Conservation (phyloP, 108 stramenopile genomes). For the Aureococcus anophagefferens region DNA sequence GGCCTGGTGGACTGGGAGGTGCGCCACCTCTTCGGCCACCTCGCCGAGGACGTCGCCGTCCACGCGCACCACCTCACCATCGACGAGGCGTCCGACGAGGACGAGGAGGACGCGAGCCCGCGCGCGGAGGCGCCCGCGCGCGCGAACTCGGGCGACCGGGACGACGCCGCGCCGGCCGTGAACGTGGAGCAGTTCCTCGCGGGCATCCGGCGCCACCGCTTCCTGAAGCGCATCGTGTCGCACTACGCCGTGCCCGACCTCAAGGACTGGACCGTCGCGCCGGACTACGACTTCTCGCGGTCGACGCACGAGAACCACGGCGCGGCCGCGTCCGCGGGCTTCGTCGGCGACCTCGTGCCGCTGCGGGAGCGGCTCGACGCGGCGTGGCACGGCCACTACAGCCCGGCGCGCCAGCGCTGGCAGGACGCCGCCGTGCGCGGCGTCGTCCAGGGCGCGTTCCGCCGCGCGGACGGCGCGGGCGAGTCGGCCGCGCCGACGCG, state of each 20-base stretch:
- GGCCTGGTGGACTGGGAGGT: background rate
- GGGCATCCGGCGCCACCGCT: background rate
- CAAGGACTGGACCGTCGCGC: background rate
- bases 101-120: background rate
- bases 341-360: background rate
- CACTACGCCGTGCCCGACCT: background rate
- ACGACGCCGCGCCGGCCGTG: background rate
- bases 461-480: background rate
- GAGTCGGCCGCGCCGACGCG: background rate
- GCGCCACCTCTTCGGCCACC: background rate
- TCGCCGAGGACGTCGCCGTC: background rate
- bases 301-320: background rate
- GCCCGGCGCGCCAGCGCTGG: conserved; percentile 51
- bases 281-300: background rate
- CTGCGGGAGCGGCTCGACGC: conserved; percentile 35
- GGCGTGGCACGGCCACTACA: conserved; percentile 56
- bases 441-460: background rate
- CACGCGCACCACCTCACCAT: background rate
- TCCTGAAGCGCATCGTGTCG: background rate
- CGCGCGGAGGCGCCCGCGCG: background rate
- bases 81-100: background rate
- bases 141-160: too few relatives aligned
- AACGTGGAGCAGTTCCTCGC: conserved; percentile 2
- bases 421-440: conserved; percentile 52
- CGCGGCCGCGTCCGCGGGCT: background rate